Conservation (phyloP, 1,284 basidiomycete species). For the Puccinia horiana region DNA sequence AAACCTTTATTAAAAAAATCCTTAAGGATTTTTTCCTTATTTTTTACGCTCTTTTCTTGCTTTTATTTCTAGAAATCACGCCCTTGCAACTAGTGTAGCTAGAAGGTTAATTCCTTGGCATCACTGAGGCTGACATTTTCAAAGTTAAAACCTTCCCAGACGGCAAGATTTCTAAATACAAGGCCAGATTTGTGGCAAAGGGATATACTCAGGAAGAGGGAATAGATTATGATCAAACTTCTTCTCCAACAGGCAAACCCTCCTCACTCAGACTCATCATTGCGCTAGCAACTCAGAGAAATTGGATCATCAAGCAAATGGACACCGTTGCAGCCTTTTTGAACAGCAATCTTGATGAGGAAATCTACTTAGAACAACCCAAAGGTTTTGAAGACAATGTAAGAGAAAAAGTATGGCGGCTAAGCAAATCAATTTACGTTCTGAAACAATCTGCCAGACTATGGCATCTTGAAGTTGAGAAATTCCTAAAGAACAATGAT, state of each 20-base stretch:
- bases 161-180: slow-evolving; percentile 38
- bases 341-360: slow-evolving; percentile 46
- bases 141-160: slow-evolving; percentile 27
- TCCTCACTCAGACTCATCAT: slow-evolving; percentile 41
- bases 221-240: slow-evolving; percentile 48
- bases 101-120: no score
- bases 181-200: slow-evolving; percentile 50
- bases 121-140: no score
- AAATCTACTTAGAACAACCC: slow-evolving; percentile 1
- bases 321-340: slow-evolving; percentile 51
- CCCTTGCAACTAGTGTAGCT: no score
- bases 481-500: neutral
- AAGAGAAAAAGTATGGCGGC: neutral
- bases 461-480: slow-evolving; percentile 3
- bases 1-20: no score
- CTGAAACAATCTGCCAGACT: neutral
- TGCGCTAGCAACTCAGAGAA: slow-evolving; percentile 29
- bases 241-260: slow-evolving; percentile 35
- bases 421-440: slow-evolving; percentile 18
- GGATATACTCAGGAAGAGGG: slow-evolving; percentile 49
- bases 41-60: no score
- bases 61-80: no score
- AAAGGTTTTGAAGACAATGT: neutral
- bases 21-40: no score
- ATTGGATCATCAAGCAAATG: slow-evolving; percentile 38